Conservation (phyloP, 768 basidiomycete species). For the Grammothele lineata region DNA sequence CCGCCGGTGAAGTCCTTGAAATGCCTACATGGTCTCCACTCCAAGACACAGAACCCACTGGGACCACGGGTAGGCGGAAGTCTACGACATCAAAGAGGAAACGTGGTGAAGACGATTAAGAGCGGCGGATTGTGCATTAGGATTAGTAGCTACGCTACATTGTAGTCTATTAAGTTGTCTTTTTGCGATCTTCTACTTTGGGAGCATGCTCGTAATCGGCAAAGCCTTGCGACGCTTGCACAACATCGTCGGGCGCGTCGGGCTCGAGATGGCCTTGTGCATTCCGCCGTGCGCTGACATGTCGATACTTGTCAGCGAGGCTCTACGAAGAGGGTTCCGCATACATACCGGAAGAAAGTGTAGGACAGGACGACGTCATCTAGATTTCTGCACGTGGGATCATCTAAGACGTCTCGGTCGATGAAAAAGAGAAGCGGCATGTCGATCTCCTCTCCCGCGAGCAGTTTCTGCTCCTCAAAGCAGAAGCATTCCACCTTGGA, state of each 20-base stretch:
- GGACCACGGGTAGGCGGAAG: no score
- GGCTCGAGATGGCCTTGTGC: constrained; percentile 83
- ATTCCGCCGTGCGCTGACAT: constrained; percentile 64
- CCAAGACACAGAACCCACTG: no score
- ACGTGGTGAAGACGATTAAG: no score
- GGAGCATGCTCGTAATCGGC: constrained; percentile 50
- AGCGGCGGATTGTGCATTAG: no score
- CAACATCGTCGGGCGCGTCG: constrained; percentile 75
- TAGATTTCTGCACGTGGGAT: constrained; percentile 80
- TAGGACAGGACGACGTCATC: constrained; percentile 94
- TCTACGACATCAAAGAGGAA: no score
- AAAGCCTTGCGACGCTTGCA: constrained; percentile 81
- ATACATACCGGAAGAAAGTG: constrained; percentile 88
- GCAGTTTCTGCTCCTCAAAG: constrained; percentile 95
- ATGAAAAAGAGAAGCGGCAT: constrained; percentile 99
- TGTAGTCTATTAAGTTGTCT: no score
- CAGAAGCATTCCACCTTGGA: constrained; percentile 99
- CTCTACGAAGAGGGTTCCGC: neutral
- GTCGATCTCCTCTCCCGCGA: constrained; percentile 95
- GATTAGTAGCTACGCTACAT: no score
- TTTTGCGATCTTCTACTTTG: constrained; percentile 27
- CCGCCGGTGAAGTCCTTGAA: no score
- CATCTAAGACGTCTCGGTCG: constrained; percentile 94
- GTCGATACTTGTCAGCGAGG: no score
- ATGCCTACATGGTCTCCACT: no score